A percentile compares a stretch with the other conserved stretches of the same genome.
Evolutionary conservation across 164 flowering plant species (phyloP).

Genomic region (Echeveria elegans): DNA sequence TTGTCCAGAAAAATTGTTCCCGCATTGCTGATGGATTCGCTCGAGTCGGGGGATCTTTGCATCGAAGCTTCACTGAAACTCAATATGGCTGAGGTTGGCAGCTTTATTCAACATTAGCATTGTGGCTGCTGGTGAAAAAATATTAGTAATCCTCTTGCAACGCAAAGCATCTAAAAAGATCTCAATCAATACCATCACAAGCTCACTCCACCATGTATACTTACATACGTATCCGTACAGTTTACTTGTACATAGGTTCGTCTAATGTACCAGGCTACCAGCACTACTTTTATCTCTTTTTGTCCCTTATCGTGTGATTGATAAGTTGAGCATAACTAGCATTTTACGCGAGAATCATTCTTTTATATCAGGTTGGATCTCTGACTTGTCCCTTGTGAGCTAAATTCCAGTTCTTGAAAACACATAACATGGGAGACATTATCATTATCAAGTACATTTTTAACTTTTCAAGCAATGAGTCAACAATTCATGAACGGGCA

Average conservation of each 20-base stretch:
- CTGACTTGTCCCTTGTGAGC: neutral
- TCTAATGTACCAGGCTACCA: neutral
- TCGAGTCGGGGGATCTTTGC: neutral
- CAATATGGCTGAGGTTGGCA: neutral
- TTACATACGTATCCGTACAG: too few species aligned
- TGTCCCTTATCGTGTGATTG: neutral
- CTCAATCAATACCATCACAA: neutral
- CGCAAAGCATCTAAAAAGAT: neutral
- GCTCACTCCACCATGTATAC: slow-evolving; percentile 2
- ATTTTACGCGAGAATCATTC: neutral
- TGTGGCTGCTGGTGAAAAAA: neutral
- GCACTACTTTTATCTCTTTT: neutral
- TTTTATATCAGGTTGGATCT: neutral
- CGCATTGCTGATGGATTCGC: neutral
- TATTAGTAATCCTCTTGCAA: slow-evolving; percentile 1
- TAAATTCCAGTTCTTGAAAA: neutral
- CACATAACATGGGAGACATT: neutral
- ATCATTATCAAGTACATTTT: too few species aligned
- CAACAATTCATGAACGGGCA: too few species aligned
- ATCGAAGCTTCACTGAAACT: neutral
- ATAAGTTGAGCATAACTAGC: neutral
- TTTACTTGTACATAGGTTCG: neutral
- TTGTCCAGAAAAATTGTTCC: neutral
- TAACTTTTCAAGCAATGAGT: too few species aligned
- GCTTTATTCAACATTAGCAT: neutral